Percentiles rank a stretch among this genome's conserved stretches.
Evolutionary conservation across 768 basidiomycete species (phyloP).

Genomic region (Tricholoma terreum): DNA sequence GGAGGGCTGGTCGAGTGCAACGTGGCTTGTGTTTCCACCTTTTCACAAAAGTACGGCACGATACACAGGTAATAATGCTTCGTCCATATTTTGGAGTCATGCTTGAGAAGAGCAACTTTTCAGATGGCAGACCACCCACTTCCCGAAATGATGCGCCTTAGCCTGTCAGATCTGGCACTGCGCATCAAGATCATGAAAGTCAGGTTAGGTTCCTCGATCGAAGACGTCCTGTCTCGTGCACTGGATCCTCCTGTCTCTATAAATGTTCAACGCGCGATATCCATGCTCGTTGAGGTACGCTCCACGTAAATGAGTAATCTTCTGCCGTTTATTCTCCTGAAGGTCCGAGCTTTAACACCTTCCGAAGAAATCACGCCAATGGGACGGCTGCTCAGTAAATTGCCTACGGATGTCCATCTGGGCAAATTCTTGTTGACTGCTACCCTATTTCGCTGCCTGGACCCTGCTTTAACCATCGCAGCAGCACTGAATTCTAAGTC

Average conservation of each 20-base stretch:
- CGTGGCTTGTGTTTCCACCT: constrained; percentile 91
- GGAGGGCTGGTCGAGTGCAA: constrained; percentile 89
- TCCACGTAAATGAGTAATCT: background rate
- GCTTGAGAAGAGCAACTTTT: constrained; percentile 1
- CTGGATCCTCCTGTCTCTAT: constrained; percentile 83
- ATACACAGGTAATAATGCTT: constrained; percentile 56
- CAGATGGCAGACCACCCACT: constrained; percentile 88
- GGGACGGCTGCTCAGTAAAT: constrained; percentile 83
- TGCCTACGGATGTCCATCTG: constrained; percentile 94
- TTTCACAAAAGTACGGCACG: constrained; percentile 85
- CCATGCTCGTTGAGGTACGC: constrained; percentile 82
- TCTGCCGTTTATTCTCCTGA: background rate
- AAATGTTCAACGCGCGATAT: constrained; percentile 89
- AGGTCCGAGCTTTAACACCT: constrained; percentile 84
- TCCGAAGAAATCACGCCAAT: constrained; percentile 93
- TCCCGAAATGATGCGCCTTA: constrained; percentile 94
- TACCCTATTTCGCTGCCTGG: constrained; percentile 82
- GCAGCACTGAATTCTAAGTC: constrained; percentile 91
- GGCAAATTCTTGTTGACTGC: constrained; percentile 90
- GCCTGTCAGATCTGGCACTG: constrained; percentile 86
- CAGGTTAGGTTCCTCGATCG: constrained; percentile 79
- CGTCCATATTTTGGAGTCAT: background rate
- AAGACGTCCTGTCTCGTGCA: constrained; percentile 83
- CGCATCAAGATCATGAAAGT: constrained; percentile 94
- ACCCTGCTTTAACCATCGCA: constrained; percentile 95